Conservation (phyloP, 2,329 filamentous ascomycete species). For the Cordyceps farinosa region DNA sequence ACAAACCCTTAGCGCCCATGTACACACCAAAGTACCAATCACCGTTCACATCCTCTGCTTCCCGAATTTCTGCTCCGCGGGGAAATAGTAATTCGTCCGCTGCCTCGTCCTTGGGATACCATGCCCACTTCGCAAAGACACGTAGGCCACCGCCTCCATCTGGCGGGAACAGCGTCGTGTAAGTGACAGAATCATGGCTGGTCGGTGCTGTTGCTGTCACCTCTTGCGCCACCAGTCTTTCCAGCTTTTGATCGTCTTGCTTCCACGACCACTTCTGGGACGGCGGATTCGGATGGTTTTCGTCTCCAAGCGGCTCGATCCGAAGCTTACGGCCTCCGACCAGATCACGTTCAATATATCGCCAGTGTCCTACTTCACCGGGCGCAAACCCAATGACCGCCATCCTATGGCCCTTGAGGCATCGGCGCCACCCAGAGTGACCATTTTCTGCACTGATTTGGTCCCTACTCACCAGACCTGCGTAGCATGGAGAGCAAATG, state of each 20-base stretch:
- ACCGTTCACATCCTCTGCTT: conserved; percentile 82
- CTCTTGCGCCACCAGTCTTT: conserved; percentile 49
- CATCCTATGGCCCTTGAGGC: conserved; percentile 79
- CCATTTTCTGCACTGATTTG: conserved; percentile 74
- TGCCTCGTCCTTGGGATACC: conserved; percentile 64
- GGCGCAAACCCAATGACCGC: conserved; percentile 73
- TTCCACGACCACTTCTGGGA: conserved; percentile 54
- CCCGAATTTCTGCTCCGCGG: conserved; percentile 73
- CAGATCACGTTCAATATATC: conserved; percentile 65
- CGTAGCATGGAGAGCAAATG: conserved; percentile 76
- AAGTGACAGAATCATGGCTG: conserved; percentile 26
- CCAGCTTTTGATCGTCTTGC: conserved; percentile 35
- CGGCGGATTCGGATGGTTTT: conserved; percentile 31
- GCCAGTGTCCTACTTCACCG: conserved; percentile 60
- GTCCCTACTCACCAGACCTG: conserved; percentile 57
- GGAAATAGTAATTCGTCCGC: conserved; percentile 82
- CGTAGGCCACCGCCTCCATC: conserved; percentile 68
- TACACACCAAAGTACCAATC: conserved; percentile 90
- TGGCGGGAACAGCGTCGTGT: conserved; percentile 57
- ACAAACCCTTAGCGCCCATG: conserved; percentile 73
- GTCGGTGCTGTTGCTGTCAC: conserved; percentile 44
- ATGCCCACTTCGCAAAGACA: conserved; percentile 68
- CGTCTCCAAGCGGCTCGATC: conserved; percentile 48
- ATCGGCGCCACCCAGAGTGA: conserved; percentile 76
- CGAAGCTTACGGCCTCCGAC: conserved; percentile 73